Percentiles rank a stretch among this genome's conserved stretches.
These are phyloP conservation scores for Salinomyces thailandicus DNA, from an alignment of 2,329 filamentous ascomycete genomes.

Conservation along the genomic window DNA sequence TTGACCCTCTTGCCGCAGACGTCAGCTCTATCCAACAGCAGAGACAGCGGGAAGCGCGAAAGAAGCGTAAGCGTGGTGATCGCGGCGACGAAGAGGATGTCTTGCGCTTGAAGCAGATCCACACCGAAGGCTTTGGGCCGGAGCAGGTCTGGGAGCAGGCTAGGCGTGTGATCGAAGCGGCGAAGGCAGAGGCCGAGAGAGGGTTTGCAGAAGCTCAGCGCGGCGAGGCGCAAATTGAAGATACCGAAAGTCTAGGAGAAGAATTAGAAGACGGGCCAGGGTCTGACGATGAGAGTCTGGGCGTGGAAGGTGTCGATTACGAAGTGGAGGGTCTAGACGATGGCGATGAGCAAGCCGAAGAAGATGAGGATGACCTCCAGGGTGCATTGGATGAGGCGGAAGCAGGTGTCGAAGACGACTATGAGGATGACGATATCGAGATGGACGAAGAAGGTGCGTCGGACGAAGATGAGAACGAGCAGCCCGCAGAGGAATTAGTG, in stretches of 20 bases:
- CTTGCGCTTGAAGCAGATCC: conserved; percentile 70
- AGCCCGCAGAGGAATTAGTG: conserved; percentile 46
- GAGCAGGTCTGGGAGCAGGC: conserved; percentile 93
- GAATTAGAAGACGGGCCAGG: conserved; percentile 19
- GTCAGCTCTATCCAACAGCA: conserved; percentile 63
- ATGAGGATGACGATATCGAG: conserved; percentile 33
- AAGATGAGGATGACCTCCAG: conserved; percentile 28
- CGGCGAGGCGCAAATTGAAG: conserved; percentile 20
- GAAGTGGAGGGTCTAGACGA: conserved; percentile 23
- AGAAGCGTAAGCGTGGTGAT: conserved; percentile 64
- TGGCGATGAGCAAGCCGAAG: conserved; percentile 24
- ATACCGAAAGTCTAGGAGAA: conserved; percentile 28
- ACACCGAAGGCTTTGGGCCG: conserved; percentile 77
- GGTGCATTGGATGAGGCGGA: conserved; percentile 27
- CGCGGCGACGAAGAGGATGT: conserved; percentile 39
- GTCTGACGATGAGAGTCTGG: conserved; percentile 22
- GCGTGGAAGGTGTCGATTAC: conserved; percentile 27
- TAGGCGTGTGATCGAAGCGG: conserved; percentile 64
- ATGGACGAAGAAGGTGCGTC: conserved; percentile 18
- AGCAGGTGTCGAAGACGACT: conserved; percentile 24
- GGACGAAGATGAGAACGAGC: conserved; percentile 34
- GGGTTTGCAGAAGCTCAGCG: conserved; percentile 27
- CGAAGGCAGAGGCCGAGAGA: conserved; percentile 44
- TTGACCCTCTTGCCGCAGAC: conserved; percentile 66
- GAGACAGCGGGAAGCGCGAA: conserved; percentile 55